phyloP scores from a whole-genome alignment of 192 early-diverging fungal genomes.

The Entomortierella chlamydospora region DNA sequence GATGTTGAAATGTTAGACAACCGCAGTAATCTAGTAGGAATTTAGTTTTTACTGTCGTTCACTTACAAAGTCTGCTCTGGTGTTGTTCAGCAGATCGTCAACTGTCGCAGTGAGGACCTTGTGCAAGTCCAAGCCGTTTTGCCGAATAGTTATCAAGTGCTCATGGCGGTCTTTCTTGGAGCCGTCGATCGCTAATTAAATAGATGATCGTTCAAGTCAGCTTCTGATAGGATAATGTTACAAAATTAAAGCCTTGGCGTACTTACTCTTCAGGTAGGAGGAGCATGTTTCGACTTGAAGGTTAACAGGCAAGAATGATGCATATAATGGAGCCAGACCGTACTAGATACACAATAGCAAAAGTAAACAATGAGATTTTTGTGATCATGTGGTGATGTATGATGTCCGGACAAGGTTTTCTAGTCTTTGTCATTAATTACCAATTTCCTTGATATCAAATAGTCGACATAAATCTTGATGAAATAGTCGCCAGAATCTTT shows the following conservation, averaged over 20 bases:
- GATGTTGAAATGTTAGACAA: no score
- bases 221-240: not conserved
- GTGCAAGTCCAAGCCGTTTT: slow-evolving; percentile 33
- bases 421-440: slow-evolving; percentile 1
- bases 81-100: slow-evolving; percentile 28
- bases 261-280: slow-evolving; percentile 37
- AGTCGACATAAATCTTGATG: slow-evolving; percentile 65
- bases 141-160: slow-evolving; percentile 17
- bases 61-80: slow-evolving; percentile 16
- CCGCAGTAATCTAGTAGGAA: not conserved
- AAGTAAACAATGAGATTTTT: not conserved
- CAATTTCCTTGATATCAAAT: slow-evolving; percentile 41
- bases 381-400: no score
- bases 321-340: slow-evolving; percentile 37
- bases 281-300: slow-evolving; percentile 45
- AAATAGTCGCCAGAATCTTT: slow-evolving; percentile 59
- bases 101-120: slow-evolving; percentile 40
- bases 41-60: not conserved
- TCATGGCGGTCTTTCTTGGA: slow-evolving; percentile 24
- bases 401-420: no score
- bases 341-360: slow-evolving; percentile 22
- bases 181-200: slow-evolving; percentile 10
- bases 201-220: no score
- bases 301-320: slow-evolving; percentile 28
- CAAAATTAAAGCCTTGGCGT: not conserved